Evolutionary conservation across 164 flowering plant species (phyloP), one percentile per base, ranked within the genome.

Genomic region (Malania oleifera): DNA sequence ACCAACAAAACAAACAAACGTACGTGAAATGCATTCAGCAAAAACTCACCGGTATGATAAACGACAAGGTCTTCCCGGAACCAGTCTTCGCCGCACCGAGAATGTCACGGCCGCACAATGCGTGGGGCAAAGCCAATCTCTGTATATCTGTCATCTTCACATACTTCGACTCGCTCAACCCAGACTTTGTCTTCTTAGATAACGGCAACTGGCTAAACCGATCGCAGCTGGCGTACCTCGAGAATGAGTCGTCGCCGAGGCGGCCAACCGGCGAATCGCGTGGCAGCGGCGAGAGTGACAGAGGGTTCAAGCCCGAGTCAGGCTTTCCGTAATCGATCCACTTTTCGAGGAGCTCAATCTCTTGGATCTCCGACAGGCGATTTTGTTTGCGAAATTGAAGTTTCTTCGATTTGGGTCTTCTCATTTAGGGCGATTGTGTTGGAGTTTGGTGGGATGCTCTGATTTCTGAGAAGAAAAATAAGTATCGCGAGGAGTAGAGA

Each of bases 71-170:
- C 72, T 91, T 95, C 10, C 99, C 99, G 1, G 96, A 91, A 11
- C 97, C 99, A 24, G 99, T 95, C 61, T 86, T 87, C 0, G 99
- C 99, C 0, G 97, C 97, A 19, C 99, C 99, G 2, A 89, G 89
- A 52, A 95, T 82, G 60, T 95, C 99, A 0, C 96, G 70, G 7
- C 96, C 95, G 37, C 95, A 82, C 13, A 95, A 74, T 4, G 96
- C 69, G 60, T 91, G 97, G 0, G 97, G 97, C 73, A 95, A 63
- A 1, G 97, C 76, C 29, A 96, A 96, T 18, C 87, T 71, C 74
- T 95, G 99, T 43, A 95, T 81, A 17, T 84, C 91, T 40, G 93
- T 87, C 93, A 89, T 89, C 1, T 61, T 62, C 0, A 41, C 58
- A 59, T 38, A 95, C 49, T 75, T 65, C 0, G 75, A 62, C 1